Evolutionary conservation across 2,329 filamentous ascomycete genomes (phyloP).

Genomic region (Cryphonectria carpinicola): DNA sequence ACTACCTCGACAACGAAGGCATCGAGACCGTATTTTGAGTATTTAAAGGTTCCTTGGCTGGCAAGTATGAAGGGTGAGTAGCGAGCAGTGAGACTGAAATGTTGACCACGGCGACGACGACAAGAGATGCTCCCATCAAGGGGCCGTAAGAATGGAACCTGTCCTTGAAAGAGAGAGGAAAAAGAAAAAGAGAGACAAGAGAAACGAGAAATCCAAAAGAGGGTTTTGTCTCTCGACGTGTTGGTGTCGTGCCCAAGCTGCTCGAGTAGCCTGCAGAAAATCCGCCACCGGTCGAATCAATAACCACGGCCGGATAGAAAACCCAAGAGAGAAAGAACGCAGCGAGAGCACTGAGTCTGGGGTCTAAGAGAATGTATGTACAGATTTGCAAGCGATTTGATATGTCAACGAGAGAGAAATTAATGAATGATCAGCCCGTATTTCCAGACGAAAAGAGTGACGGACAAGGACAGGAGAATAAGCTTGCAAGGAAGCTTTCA

Average conservation of each 20-base stretch:
- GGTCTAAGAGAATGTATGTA: background rate
- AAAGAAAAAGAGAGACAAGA: background rate
- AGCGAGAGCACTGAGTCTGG: background rate
- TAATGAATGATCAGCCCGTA: constrained; percentile 26
- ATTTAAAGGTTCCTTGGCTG: background rate
- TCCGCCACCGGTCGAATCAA: background rate
- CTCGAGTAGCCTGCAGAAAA: background rate
- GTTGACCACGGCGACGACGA: background rate
- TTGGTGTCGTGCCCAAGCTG: background rate
- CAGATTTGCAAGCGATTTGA: background rate
- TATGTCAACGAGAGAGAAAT: background rate
- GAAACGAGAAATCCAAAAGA: background rate
- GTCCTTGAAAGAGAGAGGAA: background rate
- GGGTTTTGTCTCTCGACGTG: background rate
- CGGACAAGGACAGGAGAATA: background rate
- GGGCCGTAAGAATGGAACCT: constrained; percentile 3
- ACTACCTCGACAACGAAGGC: constrained; percentile 30
- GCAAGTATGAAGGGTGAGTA: background rate
- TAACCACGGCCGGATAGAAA: background rate
- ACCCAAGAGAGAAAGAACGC: background rate
- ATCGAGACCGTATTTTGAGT: constrained; percentile 16
- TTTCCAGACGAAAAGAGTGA: constrained; percentile 15
- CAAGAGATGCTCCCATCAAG: background rate
- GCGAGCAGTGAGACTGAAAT: background rate
- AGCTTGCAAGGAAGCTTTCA: constrained; percentile 10